Percentiles rank a stretch among this genome's conserved stretches.
Evolutionary conservation across 2,329 filamentous ascomycete species (phyloP).

Genomic region (Zasmidium citrigriseum): DNA sequence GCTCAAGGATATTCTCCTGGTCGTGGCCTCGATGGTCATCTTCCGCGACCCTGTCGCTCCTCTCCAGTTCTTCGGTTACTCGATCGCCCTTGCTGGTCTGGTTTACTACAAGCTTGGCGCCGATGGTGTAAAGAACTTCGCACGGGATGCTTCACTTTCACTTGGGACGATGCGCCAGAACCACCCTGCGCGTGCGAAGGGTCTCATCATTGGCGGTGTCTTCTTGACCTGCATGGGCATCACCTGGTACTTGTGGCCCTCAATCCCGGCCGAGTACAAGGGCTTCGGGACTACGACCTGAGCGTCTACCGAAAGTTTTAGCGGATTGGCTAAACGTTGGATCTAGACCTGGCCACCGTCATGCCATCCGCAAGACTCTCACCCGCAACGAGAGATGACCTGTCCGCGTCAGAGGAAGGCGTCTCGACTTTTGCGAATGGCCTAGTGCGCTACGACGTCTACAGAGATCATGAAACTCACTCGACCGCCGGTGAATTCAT

Average conservation of each 20-base stretch:
- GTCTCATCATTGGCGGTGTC: conserved; percentile 66
- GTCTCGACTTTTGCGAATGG: too few species aligned
- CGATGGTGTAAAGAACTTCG: conserved; percentile 80
- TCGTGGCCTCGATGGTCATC: conserved; percentile 76
- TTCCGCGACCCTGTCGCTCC: conserved; percentile 74
- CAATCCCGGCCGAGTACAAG: background rate
- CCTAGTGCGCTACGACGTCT: too few species aligned
- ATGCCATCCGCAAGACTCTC: too few species aligned
- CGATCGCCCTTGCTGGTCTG: conserved; percentile 75
- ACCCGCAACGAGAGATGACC: too few species aligned
- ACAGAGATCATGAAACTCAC: too few species aligned
- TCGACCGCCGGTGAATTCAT: too few species aligned
- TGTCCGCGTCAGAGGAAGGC: too few species aligned
- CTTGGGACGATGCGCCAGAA: conserved; percentile 84
- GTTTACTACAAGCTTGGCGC: conserved; percentile 84
- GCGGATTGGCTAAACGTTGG: background rate
- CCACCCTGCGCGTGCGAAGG: conserved; percentile 75
- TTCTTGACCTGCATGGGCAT: conserved; percentile 68
- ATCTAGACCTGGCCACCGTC: background rate
- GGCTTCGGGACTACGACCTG: background rate
- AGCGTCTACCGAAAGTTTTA: background rate
- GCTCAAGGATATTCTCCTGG: conserved; percentile 83
- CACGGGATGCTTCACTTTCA: conserved; percentile 69
- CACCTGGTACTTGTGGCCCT: conserved; percentile 43
- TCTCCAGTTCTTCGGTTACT: conserved; percentile 82